phyloP scores from a whole-genome alignment of 768 basidiomycete species.

The Coprinopsis strossmayeri region DNA sequence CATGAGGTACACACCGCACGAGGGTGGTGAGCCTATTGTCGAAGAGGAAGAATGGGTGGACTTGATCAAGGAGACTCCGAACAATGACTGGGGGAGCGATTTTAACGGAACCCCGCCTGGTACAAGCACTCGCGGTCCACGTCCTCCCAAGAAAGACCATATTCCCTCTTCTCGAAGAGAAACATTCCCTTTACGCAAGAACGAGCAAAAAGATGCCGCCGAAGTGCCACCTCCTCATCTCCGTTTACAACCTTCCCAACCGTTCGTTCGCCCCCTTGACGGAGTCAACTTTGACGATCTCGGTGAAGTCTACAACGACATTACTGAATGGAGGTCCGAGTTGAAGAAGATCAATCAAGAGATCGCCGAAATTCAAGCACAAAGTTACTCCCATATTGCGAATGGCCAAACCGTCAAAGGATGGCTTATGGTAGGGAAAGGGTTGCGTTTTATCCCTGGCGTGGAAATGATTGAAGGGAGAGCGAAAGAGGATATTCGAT shows the following conservation, averaged over 20 bases:
- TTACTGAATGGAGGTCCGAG: slow-evolving; percentile 61
- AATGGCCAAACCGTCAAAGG: slow-evolving; percentile 65
- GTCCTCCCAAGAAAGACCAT: slow-evolving; percentile 27
- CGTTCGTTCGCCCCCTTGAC: slow-evolving; percentile 71
- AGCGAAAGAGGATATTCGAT: slow-evolving; percentile 78
- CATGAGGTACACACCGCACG: neutral
- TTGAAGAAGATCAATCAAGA: slow-evolving; percentile 70
- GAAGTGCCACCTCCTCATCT: slow-evolving; percentile 55
- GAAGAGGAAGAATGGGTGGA: slow-evolving; percentile 55
- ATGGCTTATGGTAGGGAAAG: slow-evolving; percentile 72
- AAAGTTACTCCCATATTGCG: slow-evolving; percentile 66
- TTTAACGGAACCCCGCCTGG: slow-evolving; percentile 29
- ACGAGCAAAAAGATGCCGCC: slow-evolving; percentile 20
- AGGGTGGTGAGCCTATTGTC: slow-evolving; percentile 3
- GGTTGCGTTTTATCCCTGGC: slow-evolving; percentile 55
- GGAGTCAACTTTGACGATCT: slow-evolving; percentile 63
- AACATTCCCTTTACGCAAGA: slow-evolving; percentile 54
- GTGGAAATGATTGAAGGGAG: slow-evolving; percentile 69
- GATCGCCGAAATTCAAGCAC: slow-evolving; percentile 61
- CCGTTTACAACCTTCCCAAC: slow-evolving; percentile 59
- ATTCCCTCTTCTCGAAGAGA: slow-evolving; percentile 40
- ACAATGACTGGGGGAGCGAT: slow-evolving; percentile 29
- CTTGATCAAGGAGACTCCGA: slow-evolving; percentile 38
- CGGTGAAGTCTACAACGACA: slow-evolving; percentile 59
- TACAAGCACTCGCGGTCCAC: slow-evolving; percentile 28